phyloP scores from a whole-genome alignment of 2,329 filamentous ascomycete genomes.

The Cryphonectria nitschkei region DNA sequence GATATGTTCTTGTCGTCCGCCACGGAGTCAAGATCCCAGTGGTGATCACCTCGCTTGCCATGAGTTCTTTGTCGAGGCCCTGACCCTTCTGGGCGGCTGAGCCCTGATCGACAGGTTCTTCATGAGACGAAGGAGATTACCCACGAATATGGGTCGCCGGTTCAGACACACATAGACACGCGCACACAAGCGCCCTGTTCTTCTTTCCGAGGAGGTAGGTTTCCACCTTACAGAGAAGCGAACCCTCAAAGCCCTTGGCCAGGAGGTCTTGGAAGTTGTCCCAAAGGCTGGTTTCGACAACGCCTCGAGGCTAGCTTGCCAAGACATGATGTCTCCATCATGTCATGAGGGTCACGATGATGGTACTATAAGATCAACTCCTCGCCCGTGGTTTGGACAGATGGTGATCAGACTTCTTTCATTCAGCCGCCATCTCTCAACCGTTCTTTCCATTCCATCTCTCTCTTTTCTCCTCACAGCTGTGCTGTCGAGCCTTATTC shows the following conservation, averaged over 20 bases:
- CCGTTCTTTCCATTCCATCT: slow-evolving; percentile 5
- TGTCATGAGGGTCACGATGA: background rate
- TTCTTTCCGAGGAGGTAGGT: background rate
- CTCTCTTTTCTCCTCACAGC: slow-evolving; percentile 24
- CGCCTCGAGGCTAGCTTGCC: slow-evolving; percentile 11
- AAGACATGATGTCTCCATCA: slow-evolving; percentile 3
- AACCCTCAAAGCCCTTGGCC: background rate
- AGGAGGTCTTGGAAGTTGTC: background rate
- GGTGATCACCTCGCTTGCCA: slow-evolving; percentile 11
- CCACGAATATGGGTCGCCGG: slow-evolving; percentile 2
- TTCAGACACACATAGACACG: background rate
- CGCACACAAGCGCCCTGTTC: background rate
- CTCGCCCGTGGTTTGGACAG: slow-evolving; percentile 10
- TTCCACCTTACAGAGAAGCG: background rate
- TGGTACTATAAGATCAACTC: slow-evolving; percentile 22
- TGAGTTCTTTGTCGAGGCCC: slow-evolving; percentile 17
- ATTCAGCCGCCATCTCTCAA: slow-evolving; percentile 10
- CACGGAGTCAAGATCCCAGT: slow-evolving; percentile 10
- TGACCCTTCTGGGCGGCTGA: slow-evolving; percentile 19
- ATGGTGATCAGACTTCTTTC: background rate
- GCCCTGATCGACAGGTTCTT: slow-evolving; percentile 13
- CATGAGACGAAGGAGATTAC: slow-evolving; percentile 15
- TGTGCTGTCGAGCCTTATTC: slow-evolving; percentile 25
- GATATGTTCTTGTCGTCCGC: background rate
- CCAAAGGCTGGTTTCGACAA: background rate